Conservation (phyloP, 208 protist genomes). For the Acanthamoeba culbertsoni region DNA sequence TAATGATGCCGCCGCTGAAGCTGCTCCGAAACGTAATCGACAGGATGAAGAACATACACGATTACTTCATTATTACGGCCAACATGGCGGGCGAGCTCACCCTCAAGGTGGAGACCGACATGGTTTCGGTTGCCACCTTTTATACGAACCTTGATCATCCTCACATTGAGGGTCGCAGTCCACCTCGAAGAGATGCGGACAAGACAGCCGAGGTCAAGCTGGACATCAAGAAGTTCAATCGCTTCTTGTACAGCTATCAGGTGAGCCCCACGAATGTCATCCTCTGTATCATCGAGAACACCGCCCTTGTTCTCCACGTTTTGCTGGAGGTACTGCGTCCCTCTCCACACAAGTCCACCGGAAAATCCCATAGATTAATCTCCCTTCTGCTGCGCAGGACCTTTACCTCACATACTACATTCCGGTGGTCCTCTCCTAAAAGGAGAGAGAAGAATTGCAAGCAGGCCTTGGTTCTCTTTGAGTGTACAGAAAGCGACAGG, state of each 20-base stretch:
- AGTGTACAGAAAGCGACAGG: too few relatives aligned
- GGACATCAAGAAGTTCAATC: constrained; percentile 65
- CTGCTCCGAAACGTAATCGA: constrained; percentile 67
- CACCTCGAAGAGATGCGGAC: constrained; percentile 36
- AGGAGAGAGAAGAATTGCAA: neutral
- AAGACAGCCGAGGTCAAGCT: constrained; percentile 61
- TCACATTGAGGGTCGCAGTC: constrained; percentile 56
- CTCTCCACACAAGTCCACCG: too few relatives aligned
- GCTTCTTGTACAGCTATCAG: constrained; percentile 62
- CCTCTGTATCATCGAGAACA: constrained; percentile 47
- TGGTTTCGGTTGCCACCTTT: constrained; percentile 67
- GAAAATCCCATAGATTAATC: too few relatives aligned
- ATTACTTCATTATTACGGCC: constrained; percentile 64
- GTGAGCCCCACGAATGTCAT: constrained; percentile 57
- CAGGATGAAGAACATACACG: constrained; percentile 72
- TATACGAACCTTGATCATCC: constrained; percentile 68
- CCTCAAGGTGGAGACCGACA: constrained; percentile 65
- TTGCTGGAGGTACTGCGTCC: constrained; percentile 40
- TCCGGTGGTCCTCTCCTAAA: neutral
- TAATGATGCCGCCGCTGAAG: constrained; percentile 70
- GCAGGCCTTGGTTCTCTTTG: too few relatives aligned
- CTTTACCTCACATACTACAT: constrained; percentile 22
- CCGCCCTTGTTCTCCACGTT: constrained; percentile 33
- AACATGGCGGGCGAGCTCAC: constrained; percentile 68
- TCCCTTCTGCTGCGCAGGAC: neutral